Base-by-base conservation (phyloP, 1,284 basidiomycete genomes). In the Fomitopsis pinicola region DNA sequence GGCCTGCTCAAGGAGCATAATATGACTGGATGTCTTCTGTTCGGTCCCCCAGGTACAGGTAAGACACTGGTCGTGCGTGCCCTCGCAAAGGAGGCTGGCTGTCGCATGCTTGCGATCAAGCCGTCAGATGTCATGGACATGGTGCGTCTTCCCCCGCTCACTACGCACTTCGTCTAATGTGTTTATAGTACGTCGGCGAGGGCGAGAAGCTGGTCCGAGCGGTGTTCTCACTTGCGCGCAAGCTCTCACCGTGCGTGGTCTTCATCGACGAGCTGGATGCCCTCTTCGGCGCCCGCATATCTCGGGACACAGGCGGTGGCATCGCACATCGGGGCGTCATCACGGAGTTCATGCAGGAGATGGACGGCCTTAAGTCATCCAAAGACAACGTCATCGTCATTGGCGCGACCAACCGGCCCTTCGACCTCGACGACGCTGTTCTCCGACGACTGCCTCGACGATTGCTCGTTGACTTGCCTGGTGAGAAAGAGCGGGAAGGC, bases 311-410 rank as follows among this genome's bases (percentile, higher is more conserved):
- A 58, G 94, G 92, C 6, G 88, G 93, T 64, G 89, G 79, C 63
- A 86, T 90, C 73, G 95, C 91, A 35, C 95, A 94, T 75, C 85
- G 92, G 64, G 88, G 89, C 30, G 85, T 93, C 59, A 88, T 95
- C 69, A 92, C 93, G 22, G 95, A 98, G 72, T 96, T 98, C 73
- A 98, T 98, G 96, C 95, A 98, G 73, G 95, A 97, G 73, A 98
- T 98, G 95, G 96, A 98, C 70, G 96, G 96, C 2, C 76, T 97
- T 61, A 93, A 86, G 70, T 85, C 89, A 8, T 89, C 86, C 35
- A 84, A 83, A 69, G 92, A 94, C 67, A 90, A 86, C 64, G 88
- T 98, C 57, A 90, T 97, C 55, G 91, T 98, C 55, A 95, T 98
- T 62, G 96, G 96, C 38, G 96, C 96, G 2, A 98, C 96, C 1